A percentile compares a stretch with the other conserved stretches of the same genome.
Evolutionary conservation across 345 rosid genomes (phyloP).

Genomic region (Raphanus sativus): DNA sequence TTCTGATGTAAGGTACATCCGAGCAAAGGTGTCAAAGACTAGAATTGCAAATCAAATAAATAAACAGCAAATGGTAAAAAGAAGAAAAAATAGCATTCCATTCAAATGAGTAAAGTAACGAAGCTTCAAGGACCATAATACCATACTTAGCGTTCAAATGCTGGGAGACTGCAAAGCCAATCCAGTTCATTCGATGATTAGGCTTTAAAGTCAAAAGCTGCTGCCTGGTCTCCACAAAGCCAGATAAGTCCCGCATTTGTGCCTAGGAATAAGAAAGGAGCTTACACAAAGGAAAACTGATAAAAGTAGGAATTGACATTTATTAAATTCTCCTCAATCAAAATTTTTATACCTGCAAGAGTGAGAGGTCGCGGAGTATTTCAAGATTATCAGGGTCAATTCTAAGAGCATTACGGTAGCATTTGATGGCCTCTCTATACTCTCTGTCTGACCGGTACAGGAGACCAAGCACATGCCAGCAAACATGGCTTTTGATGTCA

Average conservation of each 20-base stretch:
- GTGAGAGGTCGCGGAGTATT: conserved; percentile 90
- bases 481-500: conserved; percentile 98
- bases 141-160: conserved; percentile 84
- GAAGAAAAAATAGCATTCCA: conserved; percentile 8
- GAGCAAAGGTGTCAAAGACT: conserved; percentile 8
- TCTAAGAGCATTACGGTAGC: conserved; percentile 90
- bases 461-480: conserved; percentile 99
- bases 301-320: neutral
- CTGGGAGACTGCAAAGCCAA: conserved; percentile 98
- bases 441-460: conserved; percentile 98
- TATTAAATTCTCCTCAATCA: neutral
- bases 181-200: conserved; percentile 99
- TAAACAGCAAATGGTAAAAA: neutral
- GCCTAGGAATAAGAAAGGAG: conserved; percentile 54
- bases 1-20: neutral
- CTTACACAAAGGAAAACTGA: conserved; percentile 5
- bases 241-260: conserved; percentile 97
- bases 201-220: conserved; percentile 91
- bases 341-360: conserved; percentile 67
- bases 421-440: conserved; percentile 97
- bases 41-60: neutral
- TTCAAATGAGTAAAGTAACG: neutral
- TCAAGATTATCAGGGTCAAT: conserved; percentile 99
- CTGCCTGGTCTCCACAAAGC: conserved; percentile 97
- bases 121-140: conserved; percentile 33